Percentiles rank a stretch among this genome's conserved stretches.
Evolutionary conservation across 1,284 basidiomycete species (phyloP).

Genomic region (Naganishia sp.): DNA sequence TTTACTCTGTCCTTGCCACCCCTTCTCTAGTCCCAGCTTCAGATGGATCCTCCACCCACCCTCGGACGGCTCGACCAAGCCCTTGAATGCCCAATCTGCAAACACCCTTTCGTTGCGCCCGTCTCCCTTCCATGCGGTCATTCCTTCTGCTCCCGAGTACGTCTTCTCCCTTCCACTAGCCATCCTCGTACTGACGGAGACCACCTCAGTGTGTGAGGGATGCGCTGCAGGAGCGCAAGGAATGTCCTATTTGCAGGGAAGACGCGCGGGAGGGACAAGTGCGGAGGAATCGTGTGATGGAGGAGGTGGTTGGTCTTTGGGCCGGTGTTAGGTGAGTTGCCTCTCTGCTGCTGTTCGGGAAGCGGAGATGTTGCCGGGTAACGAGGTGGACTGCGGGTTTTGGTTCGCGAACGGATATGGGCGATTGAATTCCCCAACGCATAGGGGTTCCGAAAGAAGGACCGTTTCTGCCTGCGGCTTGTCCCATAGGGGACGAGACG

Average conservation of each 20-base stretch:
- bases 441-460: too few species aligned
- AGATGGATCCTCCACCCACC: conserved; percentile 28
- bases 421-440: too few species aligned
- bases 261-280: conserved; percentile 25
- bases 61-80: conserved; percentile 5
- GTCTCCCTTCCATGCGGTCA: conserved; percentile 52
- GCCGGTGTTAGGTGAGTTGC: conserved; percentile 13
- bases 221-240: conserved; percentile 23
- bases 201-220: conserved; percentile 24
- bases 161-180: conserved; percentile 26
- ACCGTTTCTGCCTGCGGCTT: too few species aligned
- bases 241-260: conserved; percentile 29
- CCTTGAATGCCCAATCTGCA: conserved; percentile 31
- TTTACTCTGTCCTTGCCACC: neutral
- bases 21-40: neutral
- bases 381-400: too few species aligned
- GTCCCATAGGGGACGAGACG: too few species aligned
- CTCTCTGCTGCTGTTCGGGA: neutral
- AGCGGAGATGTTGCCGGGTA: neutral
- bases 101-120: conserved; percentile 40
- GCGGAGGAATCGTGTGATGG: conserved; percentile 18
- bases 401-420: too few species aligned
- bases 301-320: conserved; percentile 27
- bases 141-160: conserved; percentile 52
- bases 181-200: neutral